Conservation (phyloP, 805 yeast species). For the Metschnikowia anglica region DNA sequence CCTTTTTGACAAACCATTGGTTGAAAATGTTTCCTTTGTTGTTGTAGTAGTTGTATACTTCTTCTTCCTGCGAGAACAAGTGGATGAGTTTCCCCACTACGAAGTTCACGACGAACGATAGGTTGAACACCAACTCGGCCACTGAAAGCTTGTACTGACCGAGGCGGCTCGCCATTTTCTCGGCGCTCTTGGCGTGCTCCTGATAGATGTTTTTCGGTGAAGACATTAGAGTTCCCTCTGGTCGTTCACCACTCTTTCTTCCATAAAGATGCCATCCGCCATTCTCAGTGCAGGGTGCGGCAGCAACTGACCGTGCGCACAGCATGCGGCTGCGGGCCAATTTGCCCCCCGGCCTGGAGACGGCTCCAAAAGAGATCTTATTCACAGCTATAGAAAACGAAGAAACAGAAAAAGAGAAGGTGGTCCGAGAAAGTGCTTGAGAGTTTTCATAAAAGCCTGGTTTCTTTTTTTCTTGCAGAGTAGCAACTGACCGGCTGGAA, state of each 20-base stretch:
- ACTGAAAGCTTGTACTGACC: slow-evolving; percentile 16
- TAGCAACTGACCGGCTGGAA: no score
- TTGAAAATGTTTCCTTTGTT: slow-evolving; percentile 72
- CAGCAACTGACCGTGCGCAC: slow-evolving; percentile 2
- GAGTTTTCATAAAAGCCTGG: no score
- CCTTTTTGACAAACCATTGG: slow-evolving; percentile 74
- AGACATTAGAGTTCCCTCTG: neutral
- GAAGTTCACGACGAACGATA: slow-evolving; percentile 43
- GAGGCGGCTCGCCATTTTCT: neutral
- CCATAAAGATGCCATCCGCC: neutral
- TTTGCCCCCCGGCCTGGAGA: no score
- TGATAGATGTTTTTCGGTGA: slow-evolving; percentile 4
- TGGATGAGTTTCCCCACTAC: slow-evolving; percentile 52
- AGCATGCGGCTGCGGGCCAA: no score
- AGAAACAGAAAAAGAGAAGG: no score
- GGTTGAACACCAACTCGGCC: slow-evolving; percentile 29
- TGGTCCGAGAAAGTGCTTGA: no score
- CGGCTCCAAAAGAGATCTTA: no score
- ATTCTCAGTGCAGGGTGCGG: slow-evolving; percentile 3
- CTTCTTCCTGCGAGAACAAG: slow-evolving; percentile 43
- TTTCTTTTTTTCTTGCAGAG: no score
- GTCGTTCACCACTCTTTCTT: no score
- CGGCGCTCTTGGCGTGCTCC: slow-evolving; percentile 6
- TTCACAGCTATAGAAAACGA: no score
- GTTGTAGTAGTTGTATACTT: slow-evolving; percentile 50